phyloP scores from a whole-genome alignment of 2,329 filamentous ascomycete species.

The Verticillium zaregamsianum region DNA sequence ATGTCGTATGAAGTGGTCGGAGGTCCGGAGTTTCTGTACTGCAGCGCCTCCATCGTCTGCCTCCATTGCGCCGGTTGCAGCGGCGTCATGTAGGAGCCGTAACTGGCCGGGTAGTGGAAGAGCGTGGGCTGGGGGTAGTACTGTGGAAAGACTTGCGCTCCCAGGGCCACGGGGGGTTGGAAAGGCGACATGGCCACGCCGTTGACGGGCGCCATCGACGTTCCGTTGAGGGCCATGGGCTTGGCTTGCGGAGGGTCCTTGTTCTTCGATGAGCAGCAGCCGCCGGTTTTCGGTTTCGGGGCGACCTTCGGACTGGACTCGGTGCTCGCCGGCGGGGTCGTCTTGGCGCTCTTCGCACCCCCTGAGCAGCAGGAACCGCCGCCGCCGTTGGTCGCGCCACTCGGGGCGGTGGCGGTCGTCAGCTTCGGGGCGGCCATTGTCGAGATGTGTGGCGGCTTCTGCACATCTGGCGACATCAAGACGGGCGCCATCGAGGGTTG shows the following conservation, averaged over 20 bases:
- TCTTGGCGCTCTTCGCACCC: slow-evolving; percentile 7
- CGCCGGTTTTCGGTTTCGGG: slow-evolving; percentile 15
- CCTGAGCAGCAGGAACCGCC: slow-evolving; percentile 16
- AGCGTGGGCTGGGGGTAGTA: slow-evolving; percentile 40
- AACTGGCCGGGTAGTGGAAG: slow-evolving; percentile 50
- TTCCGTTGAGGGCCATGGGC: slow-evolving; percentile 2
- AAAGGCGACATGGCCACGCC: slow-evolving; percentile 27
- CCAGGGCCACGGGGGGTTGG: slow-evolving; percentile 28
- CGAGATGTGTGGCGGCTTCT: background rate
- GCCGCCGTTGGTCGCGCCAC: background rate
- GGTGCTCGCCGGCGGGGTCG: slow-evolving; percentile 7
- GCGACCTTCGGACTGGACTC: slow-evolving; percentile 10
- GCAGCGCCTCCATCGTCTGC: slow-evolving; percentile 38
- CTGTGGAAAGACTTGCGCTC: slow-evolving; percentile 31
- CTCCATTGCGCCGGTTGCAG: slow-evolving; percentile 51
- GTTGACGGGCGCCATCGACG: slow-evolving; percentile 18
- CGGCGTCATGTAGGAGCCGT: slow-evolving; percentile 51
- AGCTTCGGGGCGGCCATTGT: background rate
- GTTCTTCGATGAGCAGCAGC: slow-evolving; percentile 33
- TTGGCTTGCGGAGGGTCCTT: slow-evolving; percentile 9
- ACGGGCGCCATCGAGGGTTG: slow-evolving; percentile 6
- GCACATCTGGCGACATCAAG: slow-evolving; percentile 9
- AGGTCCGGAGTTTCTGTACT: slow-evolving; percentile 28
- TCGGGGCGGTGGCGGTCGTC: background rate
- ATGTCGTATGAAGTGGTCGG: slow-evolving; percentile 14